Base-by-base conservation (phyloP, 202 grass and related monocot genomes). In the Panicum hallii region DNA sequence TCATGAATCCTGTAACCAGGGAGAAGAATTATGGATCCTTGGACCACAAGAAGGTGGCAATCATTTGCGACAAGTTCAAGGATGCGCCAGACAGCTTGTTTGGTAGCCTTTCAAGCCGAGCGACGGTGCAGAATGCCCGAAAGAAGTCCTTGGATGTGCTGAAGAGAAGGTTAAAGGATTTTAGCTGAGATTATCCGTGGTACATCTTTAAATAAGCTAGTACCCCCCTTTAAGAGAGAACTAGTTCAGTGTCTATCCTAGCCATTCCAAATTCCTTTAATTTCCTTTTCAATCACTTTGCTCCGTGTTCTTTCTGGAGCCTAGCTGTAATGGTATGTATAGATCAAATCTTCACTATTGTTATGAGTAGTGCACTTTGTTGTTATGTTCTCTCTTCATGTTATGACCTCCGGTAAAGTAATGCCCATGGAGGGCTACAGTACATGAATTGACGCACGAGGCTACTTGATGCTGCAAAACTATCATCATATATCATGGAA, bases 71-170 rank as follows among this genome's bases (percentile, higher is more conserved):
- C 26, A 97, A 94, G 84, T 94, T 88, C 69, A 97, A 87, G 86
- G 94, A 97, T 62, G 86, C 86, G 6, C 85, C 91, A n/a, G 94
- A 94, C 67, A 86, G 85, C 19, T 69, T 97, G 58, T 97, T 97
- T 78, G 91, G 94, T 56, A 92, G 94, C 50, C 91, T 97, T 53
- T 91, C 91, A 23, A 87, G 50, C 75, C 86, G 91, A 56, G 93
- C 62, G 61, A 86, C 86, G 22, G 84, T 71, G 74, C 91, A 90
- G 77, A 93, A 74, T 49, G 90, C 88, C 55, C 69, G 94, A 63
- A 97, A 97, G 74, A 97, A 94, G 58, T 97, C 94, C 10, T 83
- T 97, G 90, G 94, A 97, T 83, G 86, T 92, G 49, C 75, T 97
- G 80, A 97, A 94, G 85, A 94, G 86, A 89, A 90, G 91, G 69